Evolutionary conservation across 208 protist genomes (phyloP).

Genomic region (Ichthyophonus hoferi): DNA sequence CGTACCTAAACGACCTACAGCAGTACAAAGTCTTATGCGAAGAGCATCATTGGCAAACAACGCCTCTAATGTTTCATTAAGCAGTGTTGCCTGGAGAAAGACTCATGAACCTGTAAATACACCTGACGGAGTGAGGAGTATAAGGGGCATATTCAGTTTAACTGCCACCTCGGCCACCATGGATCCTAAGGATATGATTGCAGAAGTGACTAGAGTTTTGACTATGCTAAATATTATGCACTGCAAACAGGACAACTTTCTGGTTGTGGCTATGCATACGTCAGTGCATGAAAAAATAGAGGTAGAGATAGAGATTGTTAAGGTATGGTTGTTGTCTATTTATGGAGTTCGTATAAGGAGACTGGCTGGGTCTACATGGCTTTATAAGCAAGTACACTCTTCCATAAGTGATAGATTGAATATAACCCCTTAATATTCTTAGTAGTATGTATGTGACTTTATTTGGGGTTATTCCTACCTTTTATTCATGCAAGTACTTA

Average conservation of each 20-base stretch:
- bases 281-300: not conserved
- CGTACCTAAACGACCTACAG: not conserved
- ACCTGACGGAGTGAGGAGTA: too few species aligned
- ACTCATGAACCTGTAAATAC: too few species aligned
- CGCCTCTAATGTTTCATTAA: too few species aligned
- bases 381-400: slow-evolving; percentile 32
- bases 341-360: not conserved
- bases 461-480: too few species aligned
- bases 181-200: slow-evolving; percentile 1
- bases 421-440: not conserved
- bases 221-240: not conserved
- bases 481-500: too few species aligned
- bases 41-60: not conserved
- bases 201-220: not conserved
- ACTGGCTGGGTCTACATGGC: not conserved
- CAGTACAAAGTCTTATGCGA: not conserved
- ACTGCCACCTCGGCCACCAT: not conserved
- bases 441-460: too few species aligned
- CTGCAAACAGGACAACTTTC: not conserved
- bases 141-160: slow-evolving; percentile 22
- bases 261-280: not conserved
- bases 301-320: slow-evolving; percentile 33
- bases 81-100: too few species aligned
- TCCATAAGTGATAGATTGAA: not conserved
- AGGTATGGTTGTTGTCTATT: slow-evolving; percentile 35